Base-by-base conservation (phyloP, 768 basidiomycete species). In the Paxillus involutus region DNA sequence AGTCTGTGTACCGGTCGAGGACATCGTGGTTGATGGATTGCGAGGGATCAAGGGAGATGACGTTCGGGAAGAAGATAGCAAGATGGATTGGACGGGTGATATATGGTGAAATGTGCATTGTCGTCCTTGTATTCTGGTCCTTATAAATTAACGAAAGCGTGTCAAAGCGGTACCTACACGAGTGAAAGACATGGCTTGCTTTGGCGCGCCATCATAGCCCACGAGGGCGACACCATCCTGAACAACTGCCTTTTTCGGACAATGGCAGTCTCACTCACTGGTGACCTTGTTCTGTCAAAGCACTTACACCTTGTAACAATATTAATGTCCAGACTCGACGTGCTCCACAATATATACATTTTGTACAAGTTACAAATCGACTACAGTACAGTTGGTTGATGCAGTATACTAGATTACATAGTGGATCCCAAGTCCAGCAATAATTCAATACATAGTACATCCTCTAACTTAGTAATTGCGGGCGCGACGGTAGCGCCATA, bases 221-320 rank as follows among this genome's bases (percentile, higher is more conserved):
- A 42, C 43, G 57, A 19, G 47, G 41, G 29, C 43, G 19, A 47
- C 49, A 49, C 66, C 21, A 66, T 68, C 67, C 44, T 71, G 60
- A 67, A 72, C 44, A 57, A 59, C 41, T 72, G 50, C 71, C 69
- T 71, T 72, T 70, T 65, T 26, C 2, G 61, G 69, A 72, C 69
- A 71, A 71, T 29, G 58, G 49, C 36, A 41, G 26, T 26, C 26
- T 6, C 13, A 0, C 39, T 13, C n/a, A 26, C 26, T 62, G 47
- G 44, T 54, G 55, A 69, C 67, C 57, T 71, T 62, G 59, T 62
- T 50, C 52, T 19, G 9, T 57, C 57, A 45, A 52, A 45, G 30
- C 16, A 16, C 50, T 8, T 12, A 35, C 35, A 35, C 35, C 13
- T 35, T 13, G 35, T 35, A 26, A 26, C 26, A 26, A 26, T 26